Evolutionary conservation across 2,329 filamentous ascomycete genomes (phyloP), one percentile per base, ranked within the genome.

Genomic region (Coniochaeta prunicola): DNA sequence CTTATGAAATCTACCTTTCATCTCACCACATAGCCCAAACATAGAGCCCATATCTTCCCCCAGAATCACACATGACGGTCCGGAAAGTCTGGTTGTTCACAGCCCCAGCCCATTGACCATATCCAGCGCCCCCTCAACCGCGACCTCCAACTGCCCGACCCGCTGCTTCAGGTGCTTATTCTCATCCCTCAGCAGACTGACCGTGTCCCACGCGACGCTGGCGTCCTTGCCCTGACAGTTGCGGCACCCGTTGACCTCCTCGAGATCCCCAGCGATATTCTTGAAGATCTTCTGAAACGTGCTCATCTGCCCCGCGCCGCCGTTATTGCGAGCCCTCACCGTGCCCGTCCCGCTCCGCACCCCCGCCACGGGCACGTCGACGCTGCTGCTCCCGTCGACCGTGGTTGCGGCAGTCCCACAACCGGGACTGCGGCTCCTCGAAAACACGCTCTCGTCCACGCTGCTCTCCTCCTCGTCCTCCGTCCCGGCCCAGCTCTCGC

Each of bases 141-240:
- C 83, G 2, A 73, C 76, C 71, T 88, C 85, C 3, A 88, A 69
- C 63, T 83, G 76, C 19, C 78, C 76, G 3, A 88, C 82, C 21
- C 83, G 73, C 40, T 77, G 75, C 73, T 88, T 88, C 56, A 88
- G 69, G 9, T 78, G 77, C 65, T 75, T 80, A 64, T 88, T 88
- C 74, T 88, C 86, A 53, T 83, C 81, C 40, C 82, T 75, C 60
- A 88, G 70, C 53, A 86, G 62, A 57, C 79, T 77, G n/a, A 86
- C 84, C 4, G 85, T 86, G 65, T 87, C 80, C 85, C 85, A 88
- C 4, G 85, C 85, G 38, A 84, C 76, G 62, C 81, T 83, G 13
- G 80, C 76, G 57, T 83, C 80, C 64, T 80, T 78, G 13, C 85
- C 84, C 57, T 76, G 70, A 68, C 85, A 87, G 64, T 86, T 87